Evolutionary conservation across 495 filamentous ascomycete genomes (phyloP).

Genomic region (Xeromyces bisporus): DNA sequence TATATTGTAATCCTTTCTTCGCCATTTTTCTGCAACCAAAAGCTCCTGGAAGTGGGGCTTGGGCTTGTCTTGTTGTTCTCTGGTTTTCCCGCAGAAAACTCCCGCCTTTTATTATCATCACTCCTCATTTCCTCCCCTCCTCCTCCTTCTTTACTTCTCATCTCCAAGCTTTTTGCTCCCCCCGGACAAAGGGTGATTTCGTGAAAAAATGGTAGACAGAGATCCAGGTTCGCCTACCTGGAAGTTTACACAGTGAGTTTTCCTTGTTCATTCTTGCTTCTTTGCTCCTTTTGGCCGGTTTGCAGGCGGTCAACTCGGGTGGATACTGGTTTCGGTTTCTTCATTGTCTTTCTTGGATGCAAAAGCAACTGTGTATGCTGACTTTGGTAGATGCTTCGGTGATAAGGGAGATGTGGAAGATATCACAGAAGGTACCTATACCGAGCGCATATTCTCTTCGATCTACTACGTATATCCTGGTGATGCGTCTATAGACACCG

Average conservation of each 20-base stretch:
- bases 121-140: conserved; percentile 1
- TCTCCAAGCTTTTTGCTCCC: conserved; percentile 5
- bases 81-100: conserved; percentile 9
- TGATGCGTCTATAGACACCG: neutral
- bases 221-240: conserved; percentile 87
- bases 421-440: conserved; percentile 83
- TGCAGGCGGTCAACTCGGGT: too few species aligned
- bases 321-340: too few species aligned
- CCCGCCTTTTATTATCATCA: conserved; percentile 4
- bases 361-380: too few species aligned
- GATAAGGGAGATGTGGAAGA: conserved; percentile 99
- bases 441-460: neutral
- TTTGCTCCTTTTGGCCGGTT: neutral
- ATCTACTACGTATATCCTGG: neutral
- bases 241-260: conserved; percentile 99
- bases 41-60: conserved; percentile 1
- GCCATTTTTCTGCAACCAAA: neutral
- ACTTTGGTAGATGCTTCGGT: conserved; percentile 76
- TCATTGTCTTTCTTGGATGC: neutral
- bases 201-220: conserved; percentile 87
- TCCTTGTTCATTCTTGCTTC: conserved; percentile 3
- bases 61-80: conserved; percentile 5
- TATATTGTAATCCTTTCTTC: neutral
- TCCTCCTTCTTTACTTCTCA: conserved; percentile 3
- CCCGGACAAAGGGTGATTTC: conserved; percentile 15